Conservation (phyloP, 73 alveolate species). For the Symbiodinium natans region DNA sequence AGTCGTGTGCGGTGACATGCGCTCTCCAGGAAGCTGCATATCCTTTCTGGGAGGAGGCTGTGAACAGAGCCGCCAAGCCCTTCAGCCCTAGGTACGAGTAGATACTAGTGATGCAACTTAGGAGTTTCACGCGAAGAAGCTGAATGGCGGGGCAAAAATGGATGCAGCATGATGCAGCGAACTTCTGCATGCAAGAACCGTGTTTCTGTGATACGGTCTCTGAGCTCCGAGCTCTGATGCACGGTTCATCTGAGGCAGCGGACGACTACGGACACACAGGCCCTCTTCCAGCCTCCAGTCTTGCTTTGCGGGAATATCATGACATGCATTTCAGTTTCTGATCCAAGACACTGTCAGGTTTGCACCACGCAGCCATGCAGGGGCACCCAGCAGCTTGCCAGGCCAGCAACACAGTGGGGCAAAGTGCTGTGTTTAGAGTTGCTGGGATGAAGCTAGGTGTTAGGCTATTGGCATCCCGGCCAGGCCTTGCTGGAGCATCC, state of each 20-base stretch:
- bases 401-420: too few species aligned
- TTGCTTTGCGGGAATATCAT: too few species aligned
- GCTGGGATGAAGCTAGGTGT: too few species aligned
- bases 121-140: background rate
- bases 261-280: conserved; percentile 83
- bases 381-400: conserved; percentile 52
- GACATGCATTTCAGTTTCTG: background rate
- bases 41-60: conserved; percentile 77
- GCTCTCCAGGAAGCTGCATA: conserved; percentile 47
- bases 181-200: background rate
- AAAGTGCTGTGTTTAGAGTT: too few species aligned
- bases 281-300: background rate
- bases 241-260: conserved; percentile 39
- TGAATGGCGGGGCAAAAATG: background rate
- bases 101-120: too few species aligned
- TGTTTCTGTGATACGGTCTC: too few species aligned
- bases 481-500: conserved; percentile 80
- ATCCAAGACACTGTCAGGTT: background rate
- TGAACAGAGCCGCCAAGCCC: background rate
- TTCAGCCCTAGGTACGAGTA: background rate
- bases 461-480: too few species aligned
- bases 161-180: background rate
- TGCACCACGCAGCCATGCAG: conserved; percentile 70
- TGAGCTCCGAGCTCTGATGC: too few species aligned
- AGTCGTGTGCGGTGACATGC: background rate